These are phyloP conservation scores for Apiosordaria backusii DNA, from an alignment of 495 filamentous ascomycete genomes.

Conservation along the genomic window DNA sequence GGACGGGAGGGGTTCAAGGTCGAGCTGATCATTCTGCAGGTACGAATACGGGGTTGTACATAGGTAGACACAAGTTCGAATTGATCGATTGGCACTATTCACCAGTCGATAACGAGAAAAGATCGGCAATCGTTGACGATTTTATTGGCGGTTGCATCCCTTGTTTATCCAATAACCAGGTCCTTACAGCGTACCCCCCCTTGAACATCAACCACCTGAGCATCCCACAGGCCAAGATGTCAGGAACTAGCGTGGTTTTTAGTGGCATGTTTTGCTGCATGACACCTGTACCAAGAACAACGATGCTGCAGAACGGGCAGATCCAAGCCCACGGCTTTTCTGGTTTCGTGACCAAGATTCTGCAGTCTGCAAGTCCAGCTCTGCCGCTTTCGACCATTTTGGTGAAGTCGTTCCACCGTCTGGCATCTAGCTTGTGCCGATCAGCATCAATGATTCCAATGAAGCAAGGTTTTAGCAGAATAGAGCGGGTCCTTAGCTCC, in stretches of 20 bases:
- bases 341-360: neutral
- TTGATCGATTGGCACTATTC: neutral
- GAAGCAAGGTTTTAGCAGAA: neutral
- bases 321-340: neutral
- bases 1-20: neutral
- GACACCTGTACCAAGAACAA: neutral
- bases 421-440: neutral
- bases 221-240: neutral
- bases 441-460: neutral
- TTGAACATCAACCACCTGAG: neutral
- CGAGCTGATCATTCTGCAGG: neutral
- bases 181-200: neutral
- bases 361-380: neutral
- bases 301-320: neutral
- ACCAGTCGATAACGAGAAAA: no score
- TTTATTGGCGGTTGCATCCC: neutral
- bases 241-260: neutral
- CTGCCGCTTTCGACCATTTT: neutral
- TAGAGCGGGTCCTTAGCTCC: neutral
- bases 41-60: neutral
- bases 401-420: neutral
- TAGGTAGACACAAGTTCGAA: neutral
- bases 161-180: neutral
- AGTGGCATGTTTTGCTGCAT: neutral
- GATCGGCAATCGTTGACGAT: neutral